Conservation (phyloP, 108 stramenopile species). For the Epipyxis sp. region DNA sequence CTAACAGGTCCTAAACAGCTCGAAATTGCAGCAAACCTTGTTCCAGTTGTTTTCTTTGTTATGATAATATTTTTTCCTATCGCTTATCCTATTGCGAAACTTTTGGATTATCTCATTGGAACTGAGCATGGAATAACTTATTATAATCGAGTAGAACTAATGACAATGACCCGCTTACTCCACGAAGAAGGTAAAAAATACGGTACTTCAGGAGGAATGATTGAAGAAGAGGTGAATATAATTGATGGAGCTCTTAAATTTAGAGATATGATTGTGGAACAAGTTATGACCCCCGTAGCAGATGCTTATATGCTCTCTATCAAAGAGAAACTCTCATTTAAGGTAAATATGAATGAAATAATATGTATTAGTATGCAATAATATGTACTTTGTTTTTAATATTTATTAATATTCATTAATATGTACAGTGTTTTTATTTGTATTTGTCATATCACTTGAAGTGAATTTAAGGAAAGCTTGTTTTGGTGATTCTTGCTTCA, state of each 20-base stretch:
- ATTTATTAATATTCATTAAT: too few species aligned
- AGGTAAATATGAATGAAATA: neutral
- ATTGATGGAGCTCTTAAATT: slow-evolving; percentile 90
- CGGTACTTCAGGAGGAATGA: slow-evolving; percentile 82
- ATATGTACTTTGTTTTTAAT: too few species aligned
- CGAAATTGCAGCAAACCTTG: slow-evolving; percentile 67
- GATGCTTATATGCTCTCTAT: slow-evolving; percentile 86
- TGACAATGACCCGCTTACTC: slow-evolving; percentile 64
- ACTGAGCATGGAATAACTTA: slow-evolving; percentile 32
- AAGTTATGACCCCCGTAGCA: slow-evolving; percentile 88
- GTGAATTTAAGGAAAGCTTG: too few species aligned
- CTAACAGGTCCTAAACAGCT: slow-evolving; percentile 20
- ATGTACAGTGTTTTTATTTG: too few species aligned
- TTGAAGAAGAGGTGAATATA: slow-evolving; percentile 76
- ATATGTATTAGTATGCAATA: neutral
- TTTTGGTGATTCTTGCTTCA: too few species aligned
- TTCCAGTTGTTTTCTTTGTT: slow-evolving; percentile 81
- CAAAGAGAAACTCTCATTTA: slow-evolving; percentile 68
- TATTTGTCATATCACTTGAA: too few species aligned
- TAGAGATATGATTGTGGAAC: slow-evolving; percentile 70
- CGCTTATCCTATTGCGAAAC: slow-evolving; percentile 67
- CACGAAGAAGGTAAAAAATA: slow-evolving; percentile 63
- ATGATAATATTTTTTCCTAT: slow-evolving; percentile 67
- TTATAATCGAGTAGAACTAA: slow-evolving; percentile 27
- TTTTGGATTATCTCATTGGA: slow-evolving; percentile 42